These are phyloP conservation scores for Lasiodiplodia citricola DNA, from an alignment of 2,329 filamentous ascomycete genomes.

Conservation along the genomic window DNA sequence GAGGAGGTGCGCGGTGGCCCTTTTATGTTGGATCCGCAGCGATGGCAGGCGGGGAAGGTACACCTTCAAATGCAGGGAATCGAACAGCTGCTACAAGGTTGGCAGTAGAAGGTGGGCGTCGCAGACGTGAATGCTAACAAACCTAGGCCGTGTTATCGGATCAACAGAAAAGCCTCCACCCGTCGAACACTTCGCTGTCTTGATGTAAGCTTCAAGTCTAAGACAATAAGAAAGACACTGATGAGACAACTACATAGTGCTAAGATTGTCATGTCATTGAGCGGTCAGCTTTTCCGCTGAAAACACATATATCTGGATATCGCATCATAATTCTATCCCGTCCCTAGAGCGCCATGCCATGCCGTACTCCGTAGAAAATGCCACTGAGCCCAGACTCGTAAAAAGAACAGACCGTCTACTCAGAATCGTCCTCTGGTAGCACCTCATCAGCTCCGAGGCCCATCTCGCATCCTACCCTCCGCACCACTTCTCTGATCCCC, in stretches of 20 bases:
- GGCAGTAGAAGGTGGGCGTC: neutral
- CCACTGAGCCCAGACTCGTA: neutral
- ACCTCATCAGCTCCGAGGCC: slow-evolving; percentile 39
- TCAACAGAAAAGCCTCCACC: neutral
- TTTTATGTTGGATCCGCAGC: neutral
- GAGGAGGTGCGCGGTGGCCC: neutral
- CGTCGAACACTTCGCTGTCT: too few species aligned
- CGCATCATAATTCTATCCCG: neutral
- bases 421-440: slow-evolving; percentile 29
- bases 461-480: slow-evolving; percentile 63
- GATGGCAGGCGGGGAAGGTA: neutral
- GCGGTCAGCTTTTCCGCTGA: neutral
- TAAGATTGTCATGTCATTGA: neutral
- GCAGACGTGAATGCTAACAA: neutral
- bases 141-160: neutral
- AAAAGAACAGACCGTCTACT: neutral
- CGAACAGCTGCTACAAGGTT: neutral
- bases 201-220: too few species aligned
- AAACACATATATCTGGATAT: slow-evolving; percentile 10
- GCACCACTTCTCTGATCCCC: slow-evolving; percentile 82
- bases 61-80: neutral
- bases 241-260: too few species aligned
- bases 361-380: neutral
- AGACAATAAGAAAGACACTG: too few species aligned
- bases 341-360: slow-evolving; percentile 8